Percentiles rank a stretch among this genome's conserved stretches.
phyloP scores from a whole-genome alignment of 2,329 filamentous ascomycete genomes.

The Paraphoma chrysanthemicola region DNA sequence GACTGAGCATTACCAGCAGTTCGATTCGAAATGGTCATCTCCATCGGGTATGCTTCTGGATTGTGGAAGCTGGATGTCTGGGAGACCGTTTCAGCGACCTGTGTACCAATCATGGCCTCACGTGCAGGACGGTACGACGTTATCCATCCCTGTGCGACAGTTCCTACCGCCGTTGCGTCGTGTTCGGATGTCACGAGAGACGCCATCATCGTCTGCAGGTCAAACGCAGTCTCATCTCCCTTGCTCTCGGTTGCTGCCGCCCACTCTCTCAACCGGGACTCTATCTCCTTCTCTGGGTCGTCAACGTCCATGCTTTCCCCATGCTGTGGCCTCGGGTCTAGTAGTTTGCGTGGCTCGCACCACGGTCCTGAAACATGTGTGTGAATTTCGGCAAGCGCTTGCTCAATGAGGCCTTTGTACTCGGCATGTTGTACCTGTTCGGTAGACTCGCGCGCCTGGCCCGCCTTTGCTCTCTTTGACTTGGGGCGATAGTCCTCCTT shows the following conservation, averaged over 20 bases:
- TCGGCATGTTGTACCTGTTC: slow-evolving; percentile 42
- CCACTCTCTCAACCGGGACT: slow-evolving; percentile 39
- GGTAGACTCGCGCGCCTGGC: slow-evolving; percentile 33
- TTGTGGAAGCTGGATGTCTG: slow-evolving; percentile 40
- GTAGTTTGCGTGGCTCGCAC: slow-evolving; percentile 34
- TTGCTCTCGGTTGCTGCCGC: slow-evolving; percentile 27
- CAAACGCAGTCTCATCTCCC: slow-evolving; percentile 30
- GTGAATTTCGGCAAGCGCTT: slow-evolving; percentile 47
- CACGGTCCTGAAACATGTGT: slow-evolving; percentile 32
- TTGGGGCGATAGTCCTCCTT: slow-evolving; percentile 62
- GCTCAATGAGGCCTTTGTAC: slow-evolving; percentile 48
- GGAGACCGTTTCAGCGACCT: slow-evolving; percentile 10
- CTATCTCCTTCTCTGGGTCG: slow-evolving; percentile 37
- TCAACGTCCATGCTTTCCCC: slow-evolving; percentile 24
- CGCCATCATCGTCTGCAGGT: slow-evolving; percentile 46
- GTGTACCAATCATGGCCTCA: slow-evolving; percentile 16
- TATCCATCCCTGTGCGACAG: slow-evolving; percentile 29
- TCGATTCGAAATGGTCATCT: slow-evolving; percentile 29
- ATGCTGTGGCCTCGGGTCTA: slow-evolving; percentile 20
- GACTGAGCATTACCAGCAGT: slow-evolving; percentile 6
- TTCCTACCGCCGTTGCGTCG: slow-evolving; percentile 20
- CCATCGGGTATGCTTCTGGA: slow-evolving; percentile 26
- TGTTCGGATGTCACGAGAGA: slow-evolving; percentile 30
- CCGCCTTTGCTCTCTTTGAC: slow-evolving; percentile 52
- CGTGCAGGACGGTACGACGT: slow-evolving; percentile 32